Percentiles rank a stretch among this genome's conserved stretches.
Evolutionary conservation across 257 asterid genomes (phyloP).

Genomic region (Solanum acaule): DNA sequence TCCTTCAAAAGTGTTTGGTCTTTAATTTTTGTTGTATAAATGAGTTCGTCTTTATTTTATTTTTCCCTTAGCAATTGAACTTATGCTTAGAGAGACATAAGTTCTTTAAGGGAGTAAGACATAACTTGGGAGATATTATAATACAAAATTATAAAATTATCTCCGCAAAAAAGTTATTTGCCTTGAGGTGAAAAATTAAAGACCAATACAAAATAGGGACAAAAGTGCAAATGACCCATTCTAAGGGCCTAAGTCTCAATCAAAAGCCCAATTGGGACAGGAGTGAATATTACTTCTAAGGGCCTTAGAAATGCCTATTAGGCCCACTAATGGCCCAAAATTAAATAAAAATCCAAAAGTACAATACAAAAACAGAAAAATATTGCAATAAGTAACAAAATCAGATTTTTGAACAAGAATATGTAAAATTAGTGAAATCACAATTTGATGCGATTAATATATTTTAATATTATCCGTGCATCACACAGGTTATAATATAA

Average conservation of each 20-base stretch:
- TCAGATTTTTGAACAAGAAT: background rate
- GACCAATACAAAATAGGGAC: background rate
- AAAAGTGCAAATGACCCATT: background rate
- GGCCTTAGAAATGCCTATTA: background rate
- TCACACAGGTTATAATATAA: background rate
- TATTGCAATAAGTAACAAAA: background rate
- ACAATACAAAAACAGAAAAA: background rate
- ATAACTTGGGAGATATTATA: background rate
- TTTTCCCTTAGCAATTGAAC: background rate
- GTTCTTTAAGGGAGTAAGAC: too few relatives aligned
- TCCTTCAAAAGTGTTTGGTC: background rate
- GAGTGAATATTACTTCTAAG: background rate
- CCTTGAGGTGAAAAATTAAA: background rate
- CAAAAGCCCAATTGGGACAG: background rate
- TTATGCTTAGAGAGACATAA: background rate
- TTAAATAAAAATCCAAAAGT: background rate
- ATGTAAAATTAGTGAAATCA: background rate
- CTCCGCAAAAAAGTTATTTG: background rate
- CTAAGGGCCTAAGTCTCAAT: background rate
- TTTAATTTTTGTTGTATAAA: background rate
- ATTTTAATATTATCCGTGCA: background rate
- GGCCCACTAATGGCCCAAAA: background rate
- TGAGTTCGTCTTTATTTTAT: too few relatives aligned
- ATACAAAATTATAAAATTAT: background rate
- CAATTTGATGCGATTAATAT: background rate